Evolutionary conservation across 306 rosid genomes (phyloP), one percentile per base, ranked within the genome.

Genomic region (Vigna hirtella): DNA sequence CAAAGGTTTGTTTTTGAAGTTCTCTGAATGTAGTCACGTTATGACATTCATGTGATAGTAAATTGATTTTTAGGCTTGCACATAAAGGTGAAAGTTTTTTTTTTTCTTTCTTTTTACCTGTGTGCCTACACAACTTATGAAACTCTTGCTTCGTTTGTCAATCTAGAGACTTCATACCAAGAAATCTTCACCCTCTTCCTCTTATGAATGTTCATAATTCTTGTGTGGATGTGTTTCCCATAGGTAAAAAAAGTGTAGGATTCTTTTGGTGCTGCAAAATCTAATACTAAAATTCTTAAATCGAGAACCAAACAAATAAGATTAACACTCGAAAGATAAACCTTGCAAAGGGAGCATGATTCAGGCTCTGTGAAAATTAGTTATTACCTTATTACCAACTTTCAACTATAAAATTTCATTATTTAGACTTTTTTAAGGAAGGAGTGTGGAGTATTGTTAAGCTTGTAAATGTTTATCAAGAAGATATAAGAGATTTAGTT

Each of bases 1-100:
- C 75, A 73, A 87, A 72, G 87, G 83, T 79, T 87, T 81, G 84
- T 70, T 86, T 88, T 75, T 73, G 8, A 66, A 79, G 83, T 76
- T 85, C 77, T 78, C 69, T 82, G 76, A 65, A 79, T 83, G 80
- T 82, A 61, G 59, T 83, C 74, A 75, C 79, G 78, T 49, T 83
- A 42, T 68, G 48, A 73, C 78, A 76, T 79, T 78, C 83, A 63
- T 66, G 80, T 73, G 87, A 71, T 72, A 57, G 81, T 82, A 72
- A 80, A 82, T 80, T 77, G 90, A 64, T 68, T 79, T 72, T 75
- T 72, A 74, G 88, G 85, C 81, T 52, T 84, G 79, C 81, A 72
- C 78, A 73, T 84, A 73, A 40, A 51, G 66, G 52, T 84, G 85
- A 64, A 83, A 64, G 56, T 30, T n/a, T n/a, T 30, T 30, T 30